Evolutionary conservation across 225 moss, liverwort and hornwort species (phyloP).

Genomic region (Pleurozium schreberi): DNA sequence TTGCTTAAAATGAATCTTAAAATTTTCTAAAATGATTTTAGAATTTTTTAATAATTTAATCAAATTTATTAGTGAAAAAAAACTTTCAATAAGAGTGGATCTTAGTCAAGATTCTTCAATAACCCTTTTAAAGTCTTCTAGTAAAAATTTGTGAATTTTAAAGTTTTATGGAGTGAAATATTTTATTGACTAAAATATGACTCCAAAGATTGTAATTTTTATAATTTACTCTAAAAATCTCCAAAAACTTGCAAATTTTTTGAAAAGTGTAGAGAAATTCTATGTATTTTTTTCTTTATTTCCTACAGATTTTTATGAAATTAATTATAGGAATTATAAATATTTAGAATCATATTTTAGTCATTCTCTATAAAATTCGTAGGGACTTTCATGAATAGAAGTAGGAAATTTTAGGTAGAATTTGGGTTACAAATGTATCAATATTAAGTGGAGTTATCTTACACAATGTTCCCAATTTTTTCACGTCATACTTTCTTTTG

Average conservation of each 20-base stretch:
- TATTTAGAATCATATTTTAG: neutral
- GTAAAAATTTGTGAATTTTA: rapidly evolving
- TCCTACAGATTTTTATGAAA: neutral
- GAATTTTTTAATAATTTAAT: neutral
- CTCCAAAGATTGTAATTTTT: neutral
- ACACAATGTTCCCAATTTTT: neutral
- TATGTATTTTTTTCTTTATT: neutral
- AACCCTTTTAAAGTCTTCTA: neutral
- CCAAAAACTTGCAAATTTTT: too few relatives aligned
- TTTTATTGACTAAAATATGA: neutral
- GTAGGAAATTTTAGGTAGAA: neutral
- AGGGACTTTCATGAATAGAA: neutral
- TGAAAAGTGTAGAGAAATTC: too few relatives aligned
- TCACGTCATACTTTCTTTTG: neutral
- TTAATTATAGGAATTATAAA: neutral
- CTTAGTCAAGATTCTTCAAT: neutral
- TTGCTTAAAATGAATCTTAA: too few relatives aligned
- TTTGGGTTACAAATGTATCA: neutral
- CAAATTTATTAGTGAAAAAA: too few relatives aligned
- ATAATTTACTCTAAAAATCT: neutral
- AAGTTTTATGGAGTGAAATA: neutral
- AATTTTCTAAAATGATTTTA: neutral
- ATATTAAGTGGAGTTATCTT: neutral
- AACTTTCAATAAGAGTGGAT: neutral
- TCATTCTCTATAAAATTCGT: neutral